Evolutionary conservation across 2,329 filamentous ascomycete species (phyloP), one percentile per base, ranked within the genome.

Genomic region (Reticulascus tulasneorum): DNA sequence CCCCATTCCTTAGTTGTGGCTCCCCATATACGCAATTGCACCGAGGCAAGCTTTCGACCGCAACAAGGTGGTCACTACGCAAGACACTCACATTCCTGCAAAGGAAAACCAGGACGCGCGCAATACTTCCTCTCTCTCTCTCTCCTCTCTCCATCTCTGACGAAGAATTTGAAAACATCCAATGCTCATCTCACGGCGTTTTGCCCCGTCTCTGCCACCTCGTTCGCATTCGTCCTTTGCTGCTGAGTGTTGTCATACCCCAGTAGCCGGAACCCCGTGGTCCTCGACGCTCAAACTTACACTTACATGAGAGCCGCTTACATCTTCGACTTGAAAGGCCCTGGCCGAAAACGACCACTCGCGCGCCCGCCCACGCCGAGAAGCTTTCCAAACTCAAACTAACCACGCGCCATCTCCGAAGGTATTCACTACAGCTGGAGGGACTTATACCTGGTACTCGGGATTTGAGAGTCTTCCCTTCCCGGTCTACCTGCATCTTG

Each of bases 161-260:
- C 17, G 17, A 23, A 36, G 23, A 25, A 11, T 29, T 42, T 29
- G 40, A 29, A 42, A 42, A 40, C 40, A 40, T 42, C 36, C 40
- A 36, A 42, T 42, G 40, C 40, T 40, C 40, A 40, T 40, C 40
- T 35, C 37, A 42, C 39, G 36, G 40, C 40, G 40, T 42, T 36
- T 37, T 37, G 37, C 37, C 32, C 29, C 32, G 40, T n/a, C n/a
- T n/a, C n/a, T n/a, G n/a, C n/a, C n/a, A n/a, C n/a, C n/a, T n/a
- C n/a, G n/a, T n/a, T n/a, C n/a, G n/a, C n/a, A n/a, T n/a, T n/a
- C n/a, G n/a, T n/a, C n/a, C n/a, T n/a, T n/a, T n/a, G n/a, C n/a
- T n/a, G n/a, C n/a, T n/a, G n/a, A n/a, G n/a, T n/a, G n/a, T n/a
- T n/a, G n/a, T n/a, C n/a, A n/a, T n/a, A n/a, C n/a, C n/a, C n/a